phyloP scores from a whole-genome alignment of 352 stramenopile genomes.

The Pythium myriotylum region DNA sequence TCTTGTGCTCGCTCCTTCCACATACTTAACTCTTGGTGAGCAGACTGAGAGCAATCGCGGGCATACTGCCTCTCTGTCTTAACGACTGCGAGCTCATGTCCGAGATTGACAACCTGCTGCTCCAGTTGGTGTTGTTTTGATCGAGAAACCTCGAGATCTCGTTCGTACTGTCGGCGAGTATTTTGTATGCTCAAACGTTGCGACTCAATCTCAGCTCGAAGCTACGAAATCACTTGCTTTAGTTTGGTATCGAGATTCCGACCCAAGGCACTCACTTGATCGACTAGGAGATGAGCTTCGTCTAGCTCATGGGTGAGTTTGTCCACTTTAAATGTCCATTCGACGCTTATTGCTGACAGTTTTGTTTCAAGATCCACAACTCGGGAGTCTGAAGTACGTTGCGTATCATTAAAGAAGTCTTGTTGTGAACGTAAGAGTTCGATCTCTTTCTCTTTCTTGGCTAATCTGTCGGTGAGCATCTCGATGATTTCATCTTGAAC shows the following conservation, averaged over 20 bases:
- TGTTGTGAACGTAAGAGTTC: conserved; percentile 51
- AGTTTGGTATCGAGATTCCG: not conserved
- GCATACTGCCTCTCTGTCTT: conserved; percentile 1
- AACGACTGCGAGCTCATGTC: conserved; percentile 3
- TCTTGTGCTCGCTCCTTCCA: not conserved
- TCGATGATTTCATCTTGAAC: conserved; percentile 66
- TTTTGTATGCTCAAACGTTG: conserved; percentile 40
- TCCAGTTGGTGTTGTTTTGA: conserved; percentile 20
- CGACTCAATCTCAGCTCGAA: conserved; percentile 34
- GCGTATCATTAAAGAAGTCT: conserved; percentile 1
- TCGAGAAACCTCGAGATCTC: conserved; percentile 8
- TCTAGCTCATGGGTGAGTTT: not conserved
- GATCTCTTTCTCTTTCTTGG: conserved; percentile 65
- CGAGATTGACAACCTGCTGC: conserved; percentile 4
- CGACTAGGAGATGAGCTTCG: conserved; percentile 32
- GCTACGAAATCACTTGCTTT: conserved; percentile 12
- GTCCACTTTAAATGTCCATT: conserved; percentile 2
- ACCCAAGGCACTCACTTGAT: conserved; percentile 30
- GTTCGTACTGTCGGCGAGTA: conserved; percentile 43
- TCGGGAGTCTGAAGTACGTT: not conserved
- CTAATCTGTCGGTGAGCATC: conserved; percentile 61
- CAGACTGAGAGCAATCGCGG: not conserved
- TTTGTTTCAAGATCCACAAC: conserved; percentile 7
- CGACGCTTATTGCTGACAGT: not conserved
- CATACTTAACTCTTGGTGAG: not conserved